Evolutionary conservation across 208 protist species (phyloP).

Genomic region (Acanthamoeba rhysodes): DNA sequence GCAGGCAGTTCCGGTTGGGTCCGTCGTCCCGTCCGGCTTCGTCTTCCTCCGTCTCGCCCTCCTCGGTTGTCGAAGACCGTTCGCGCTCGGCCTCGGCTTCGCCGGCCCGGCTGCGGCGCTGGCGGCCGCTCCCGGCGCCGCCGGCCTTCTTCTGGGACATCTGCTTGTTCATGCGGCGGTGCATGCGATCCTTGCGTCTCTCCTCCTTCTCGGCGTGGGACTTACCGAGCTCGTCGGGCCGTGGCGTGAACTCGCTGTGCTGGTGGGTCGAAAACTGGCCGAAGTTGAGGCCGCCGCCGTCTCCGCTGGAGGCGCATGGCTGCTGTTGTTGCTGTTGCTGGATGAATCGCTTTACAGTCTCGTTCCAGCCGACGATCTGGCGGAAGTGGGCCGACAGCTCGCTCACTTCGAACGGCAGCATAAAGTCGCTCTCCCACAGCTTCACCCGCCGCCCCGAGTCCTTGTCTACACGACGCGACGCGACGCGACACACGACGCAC

Average conservation of each 20-base stretch:
- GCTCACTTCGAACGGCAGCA: constrained; percentile 63
- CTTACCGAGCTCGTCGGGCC: not conserved
- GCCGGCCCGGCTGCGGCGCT: not conserved
- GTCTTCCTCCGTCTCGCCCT: constrained; percentile 41
- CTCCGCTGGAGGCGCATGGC: not conserved
- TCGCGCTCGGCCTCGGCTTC: not conserved
- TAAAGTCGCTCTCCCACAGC: constrained; percentile 60
- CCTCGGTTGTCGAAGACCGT: not conserved
- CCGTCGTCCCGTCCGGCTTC: not conserved
- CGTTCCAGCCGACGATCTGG: constrained; percentile 72
- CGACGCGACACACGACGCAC: not conserved
- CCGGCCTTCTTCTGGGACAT: constrained; percentile 1
- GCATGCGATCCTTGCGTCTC: constrained; percentile 35
- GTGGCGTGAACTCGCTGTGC: constrained; percentile 40
- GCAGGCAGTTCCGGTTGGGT: not conserved
- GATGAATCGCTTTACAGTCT: constrained; percentile 30
- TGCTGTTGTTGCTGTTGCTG: not conserved
- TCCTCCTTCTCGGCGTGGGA: not conserved
- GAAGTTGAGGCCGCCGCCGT: not conserved
- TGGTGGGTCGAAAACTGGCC: not conserved
- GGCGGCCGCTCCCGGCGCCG: not conserved
- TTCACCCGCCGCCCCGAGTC: constrained; percentile 1
- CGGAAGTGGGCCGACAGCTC: constrained; percentile 63
- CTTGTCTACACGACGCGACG: not conserved
- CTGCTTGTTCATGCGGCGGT: constrained; percentile 45